Evolutionary conservation across 2,329 filamentous ascomycete species (phyloP).

Genomic region (Emericellopsis atlantica): DNA sequence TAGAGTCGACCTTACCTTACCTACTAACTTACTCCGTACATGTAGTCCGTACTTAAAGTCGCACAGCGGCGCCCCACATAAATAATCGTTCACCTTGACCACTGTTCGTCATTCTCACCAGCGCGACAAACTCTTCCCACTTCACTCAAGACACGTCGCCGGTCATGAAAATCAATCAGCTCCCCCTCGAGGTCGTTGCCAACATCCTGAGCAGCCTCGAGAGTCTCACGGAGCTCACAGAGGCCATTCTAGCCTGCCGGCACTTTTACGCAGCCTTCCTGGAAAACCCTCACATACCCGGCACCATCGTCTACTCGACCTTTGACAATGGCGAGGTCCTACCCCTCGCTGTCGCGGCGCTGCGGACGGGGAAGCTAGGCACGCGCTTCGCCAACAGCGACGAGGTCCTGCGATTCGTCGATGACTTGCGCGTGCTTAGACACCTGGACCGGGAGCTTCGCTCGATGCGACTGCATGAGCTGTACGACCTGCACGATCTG

Average conservation of each 20-base stretch:
- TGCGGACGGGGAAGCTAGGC: neutral
- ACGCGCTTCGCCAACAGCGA: neutral
- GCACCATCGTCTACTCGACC: neutral
- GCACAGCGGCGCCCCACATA: too few species aligned
- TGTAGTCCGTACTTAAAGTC: too few species aligned
- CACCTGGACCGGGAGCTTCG: neutral
- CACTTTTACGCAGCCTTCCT: neutral
- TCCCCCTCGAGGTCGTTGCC: neutral
- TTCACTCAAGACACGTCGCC: neutral
- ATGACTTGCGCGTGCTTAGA: neutral
- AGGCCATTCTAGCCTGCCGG: neutral
- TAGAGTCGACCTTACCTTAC: too few species aligned
- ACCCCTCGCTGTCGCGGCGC: neutral
- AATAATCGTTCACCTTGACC: too few species aligned
- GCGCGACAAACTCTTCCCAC: too few species aligned
- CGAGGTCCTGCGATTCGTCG: neutral
- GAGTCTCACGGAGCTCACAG: neutral
- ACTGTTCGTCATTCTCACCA: too few species aligned
- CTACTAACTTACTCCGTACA: too few species aligned
- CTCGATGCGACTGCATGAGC: conserved; percentile 1
- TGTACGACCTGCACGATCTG: neutral
- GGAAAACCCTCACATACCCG: neutral
- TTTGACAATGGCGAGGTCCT: neutral
- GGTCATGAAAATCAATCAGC: neutral
- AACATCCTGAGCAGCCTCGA: neutral